Evolutionary conservation across 2,329 filamentous ascomycete genomes (phyloP), one percentile per base, ranked within the genome.

Genomic region (Colletotrichum navitas): DNA sequence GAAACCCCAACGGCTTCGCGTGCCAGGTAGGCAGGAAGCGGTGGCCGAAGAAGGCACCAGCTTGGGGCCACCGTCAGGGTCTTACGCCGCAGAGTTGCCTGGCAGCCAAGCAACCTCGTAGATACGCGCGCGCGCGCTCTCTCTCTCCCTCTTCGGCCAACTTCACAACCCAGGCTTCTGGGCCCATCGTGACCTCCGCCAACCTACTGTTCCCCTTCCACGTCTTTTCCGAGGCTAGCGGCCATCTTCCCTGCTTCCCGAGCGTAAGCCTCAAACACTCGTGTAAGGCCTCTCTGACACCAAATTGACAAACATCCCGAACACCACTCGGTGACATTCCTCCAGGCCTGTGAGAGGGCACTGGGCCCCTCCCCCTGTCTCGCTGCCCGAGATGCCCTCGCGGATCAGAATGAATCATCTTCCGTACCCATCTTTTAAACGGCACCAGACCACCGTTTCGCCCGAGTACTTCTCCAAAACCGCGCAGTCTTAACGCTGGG

Each of bases 351-450:
- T 12, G 24, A 14, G 14, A 18, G 54, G n/a, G 10, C 14, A n/a
- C 11, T 8, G 12, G 29, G 29, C 10, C 29, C 34, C 5, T 29
- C 29, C 29, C 4, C 29, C 5, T n/a, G 18, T 34, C 14, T 56
- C 18, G 34, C 52, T 7, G 11, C 52, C 52, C n/a, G 59, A 36
- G 8, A 51, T 24, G n/a, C 29, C 14, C 14, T 62, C 18, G n/a
- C 32, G 24, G n/a, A 51, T 26, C 59, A 51, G 32, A 49, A 47
- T 62, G 43, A 36, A 49, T 62, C 59, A 51, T 49, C 43, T 62
- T n/a, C 29, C 8, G n/a, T 29, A 29, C 43, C 41, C 55, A 18
- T 12, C n/a, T 26, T 26, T 32, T 29, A 24, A 59, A 66, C 18
- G 21, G 39, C 29, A 16, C 34, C 59, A 41, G 41, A 34, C 32